These are phyloP conservation scores for Suhomyces coccinellae DNA, from an alignment of 1,139 yeast species.

Conservation along the genomic window DNA sequence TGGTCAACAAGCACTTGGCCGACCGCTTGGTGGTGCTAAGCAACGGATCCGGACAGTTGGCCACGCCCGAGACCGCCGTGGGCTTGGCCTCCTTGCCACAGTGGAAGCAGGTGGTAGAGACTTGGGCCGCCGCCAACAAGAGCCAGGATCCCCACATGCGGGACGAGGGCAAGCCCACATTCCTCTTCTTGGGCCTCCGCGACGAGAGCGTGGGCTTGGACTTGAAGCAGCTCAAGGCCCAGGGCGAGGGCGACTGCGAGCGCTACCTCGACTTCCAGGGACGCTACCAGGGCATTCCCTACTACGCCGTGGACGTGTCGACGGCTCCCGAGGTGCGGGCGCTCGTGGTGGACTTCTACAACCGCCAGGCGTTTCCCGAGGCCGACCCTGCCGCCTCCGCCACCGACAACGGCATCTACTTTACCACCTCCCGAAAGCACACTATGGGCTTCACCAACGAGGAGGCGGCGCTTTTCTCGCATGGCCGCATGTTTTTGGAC, in stretches of 20 bases:
- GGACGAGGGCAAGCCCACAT: constrained; percentile 36
- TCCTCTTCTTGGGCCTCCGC: constrained; percentile 69
- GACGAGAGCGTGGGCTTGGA: constrained; percentile 50
- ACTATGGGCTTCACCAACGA: constrained; percentile 36
- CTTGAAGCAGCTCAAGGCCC: constrained; percentile 30
- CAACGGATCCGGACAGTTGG: constrained; percentile 34
- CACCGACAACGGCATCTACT: constrained; percentile 26
- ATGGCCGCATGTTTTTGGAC: constrained; percentile 81
- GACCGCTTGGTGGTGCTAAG: constrained; percentile 36
- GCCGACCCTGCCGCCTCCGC: constrained; percentile 9
- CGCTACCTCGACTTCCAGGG: constrained; percentile 45
- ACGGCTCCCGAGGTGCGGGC: constrained; percentile 26
- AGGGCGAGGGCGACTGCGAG: constrained; percentile 27
- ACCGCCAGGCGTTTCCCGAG: constrained; percentile 4
- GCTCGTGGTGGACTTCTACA: constrained; percentile 20
- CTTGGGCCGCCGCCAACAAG: constrained; percentile 37
- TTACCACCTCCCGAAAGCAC: constrained; percentile 38
- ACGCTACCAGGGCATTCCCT: constrained; percentile 68
- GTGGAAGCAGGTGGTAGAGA: constrained; percentile 27
- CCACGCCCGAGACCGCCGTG: constrained; percentile 7
- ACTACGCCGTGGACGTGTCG: constrained; percentile 73
- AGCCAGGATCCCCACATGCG: constrained; percentile 35
- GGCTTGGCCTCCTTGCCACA: constrained; percentile 21
- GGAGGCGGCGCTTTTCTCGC: constrained; percentile 72
- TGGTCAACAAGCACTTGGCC: constrained; percentile 31